Evolutionary conservation across 148 eudicot genomes (phyloP).

Genomic region (Rhododendron simsii): DNA sequence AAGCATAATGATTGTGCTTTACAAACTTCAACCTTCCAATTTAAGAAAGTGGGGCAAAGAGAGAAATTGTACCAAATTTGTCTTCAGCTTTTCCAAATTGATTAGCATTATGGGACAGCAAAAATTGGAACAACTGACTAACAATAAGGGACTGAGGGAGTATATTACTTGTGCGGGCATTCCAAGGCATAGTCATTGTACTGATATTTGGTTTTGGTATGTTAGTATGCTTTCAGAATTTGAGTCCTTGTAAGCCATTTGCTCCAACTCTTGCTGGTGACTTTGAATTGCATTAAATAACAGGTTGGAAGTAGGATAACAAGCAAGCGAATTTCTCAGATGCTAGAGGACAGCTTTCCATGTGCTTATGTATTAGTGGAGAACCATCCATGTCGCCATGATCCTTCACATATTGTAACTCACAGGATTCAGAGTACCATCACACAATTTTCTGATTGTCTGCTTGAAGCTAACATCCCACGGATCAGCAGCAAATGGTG

Average conservation of each 20-base stretch:
- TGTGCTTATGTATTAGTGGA: slow-evolving; percentile 74
- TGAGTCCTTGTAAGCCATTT: neutral
- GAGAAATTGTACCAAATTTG: neutral
- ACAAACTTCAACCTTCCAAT: neutral
- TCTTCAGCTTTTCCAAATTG: neutral
- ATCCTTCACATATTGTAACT: slow-evolving; percentile 86
- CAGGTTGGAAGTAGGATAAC: slow-evolving; percentile 92
- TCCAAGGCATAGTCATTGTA: neutral
- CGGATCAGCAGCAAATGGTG: slow-evolving; percentile 45
- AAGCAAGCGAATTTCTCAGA: slow-evolving; percentile 69
- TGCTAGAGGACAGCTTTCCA: slow-evolving; percentile 67
- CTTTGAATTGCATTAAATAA: slow-evolving; percentile 8
- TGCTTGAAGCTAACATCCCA: slow-evolving; percentile 38
- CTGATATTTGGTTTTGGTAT: neutral
- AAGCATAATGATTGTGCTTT: neutral
- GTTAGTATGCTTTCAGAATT: neutral
- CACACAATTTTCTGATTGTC: slow-evolving; percentile 51
- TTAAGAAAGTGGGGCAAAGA: neutral
- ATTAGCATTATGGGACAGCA: neutral
- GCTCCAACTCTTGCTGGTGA: slow-evolving; percentile 8
- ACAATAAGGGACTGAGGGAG: neutral
- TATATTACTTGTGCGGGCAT: neutral
- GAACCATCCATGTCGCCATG: slow-evolving; percentile 84
- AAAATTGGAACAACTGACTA: neutral
- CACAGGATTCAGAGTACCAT: slow-evolving; percentile 81